Base-by-base conservation (phyloP, 371 early-diverging fungal genomes). In the Lichtheimia ramosa region DNA sequence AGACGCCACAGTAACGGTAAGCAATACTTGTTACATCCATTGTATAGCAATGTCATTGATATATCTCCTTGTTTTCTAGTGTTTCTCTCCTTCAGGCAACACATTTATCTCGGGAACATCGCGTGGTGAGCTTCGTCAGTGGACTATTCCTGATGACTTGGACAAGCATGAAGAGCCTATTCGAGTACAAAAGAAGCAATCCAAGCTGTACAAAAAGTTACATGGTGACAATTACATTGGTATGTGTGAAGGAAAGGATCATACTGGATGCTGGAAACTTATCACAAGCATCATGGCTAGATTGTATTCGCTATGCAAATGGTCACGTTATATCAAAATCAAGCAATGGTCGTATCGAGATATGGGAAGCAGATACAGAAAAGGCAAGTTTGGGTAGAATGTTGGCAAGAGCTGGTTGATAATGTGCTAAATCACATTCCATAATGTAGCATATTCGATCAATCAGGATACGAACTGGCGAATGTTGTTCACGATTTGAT, bases 241-340 rank as follows among this genome's bases (percentile, higher is more conserved):
- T 76, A 62, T 39, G 54, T 42, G 21, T 15, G 16, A 16, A 1
- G 5, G 15, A 12, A 34, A 34, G 6, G 2, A 34, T 34, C 10
- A 28, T 5, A 3, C 10, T 34, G 2, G 8, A 2, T 8, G 2
- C 34, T 34, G 2, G 10, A 34, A 34, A 34, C 34, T 0, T 8
- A 25, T 25, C 2, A 25, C 5, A 25, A 7, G n/a, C n/a, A 7
- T 10, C 15, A 18, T 41, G 14, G 46, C n/a, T 69, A 70, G 90
- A 90, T 63, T 87, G 84, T 55, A 82, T 90, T 51, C 80, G 85
- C 34, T 88, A 82, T 69, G 88, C 84, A 12, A 84, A 84, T 43
- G 81, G 75, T 14, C 78, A 81, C 59, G 75, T 92, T 0, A 53
- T 94, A 4, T 79, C 85, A 28, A 94, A 92, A 59, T 91, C 90